Conservation (phyloP, 1,139 yeast genomes). For the Kodamaea sp. region DNA sequence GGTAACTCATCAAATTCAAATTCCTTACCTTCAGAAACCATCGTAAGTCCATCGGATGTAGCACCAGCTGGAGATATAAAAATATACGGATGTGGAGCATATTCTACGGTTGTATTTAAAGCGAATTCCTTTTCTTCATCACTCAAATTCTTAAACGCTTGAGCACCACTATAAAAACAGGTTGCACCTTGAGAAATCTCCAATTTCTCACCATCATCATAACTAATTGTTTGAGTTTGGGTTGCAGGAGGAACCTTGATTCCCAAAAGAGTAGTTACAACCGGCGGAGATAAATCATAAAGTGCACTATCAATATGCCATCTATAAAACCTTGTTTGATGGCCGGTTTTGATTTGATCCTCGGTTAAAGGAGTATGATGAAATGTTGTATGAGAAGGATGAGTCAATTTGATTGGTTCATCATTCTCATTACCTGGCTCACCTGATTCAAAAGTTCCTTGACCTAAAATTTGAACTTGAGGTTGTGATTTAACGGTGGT, state of each 20-base stretch:
- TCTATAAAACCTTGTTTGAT: conserved; percentile 77
- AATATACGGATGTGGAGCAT: conserved; percentile 90
- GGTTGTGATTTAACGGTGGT: conserved; percentile 76
- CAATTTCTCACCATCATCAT: conserved; percentile 65
- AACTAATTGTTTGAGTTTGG: conserved; percentile 48
- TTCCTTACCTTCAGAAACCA: conserved; percentile 78
- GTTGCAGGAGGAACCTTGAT: conserved; percentile 67
- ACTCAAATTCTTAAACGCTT: conserved; percentile 63
- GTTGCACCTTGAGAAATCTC: conserved; percentile 81
- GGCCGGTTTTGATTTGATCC: conserved; percentile 53
- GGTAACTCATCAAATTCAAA: conserved; percentile 64
- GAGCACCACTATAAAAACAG: conserved; percentile 78
- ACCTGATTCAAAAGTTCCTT: conserved; percentile 66
- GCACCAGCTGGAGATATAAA: conserved; percentile 78
- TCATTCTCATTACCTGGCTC: conserved; percentile 65
- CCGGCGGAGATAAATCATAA: conserved; percentile 80
- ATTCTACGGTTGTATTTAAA: conserved; percentile 69
- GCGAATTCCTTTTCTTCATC: conserved; percentile 72
- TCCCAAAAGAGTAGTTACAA: conserved; percentile 78
- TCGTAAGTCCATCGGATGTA: conserved; percentile 79
- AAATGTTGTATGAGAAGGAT: conserved; percentile 79
- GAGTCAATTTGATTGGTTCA: conserved; percentile 59
- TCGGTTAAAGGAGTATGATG: conserved; percentile 65
- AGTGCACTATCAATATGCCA: conserved; percentile 93
- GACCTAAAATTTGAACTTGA: conserved; percentile 85